Evolutionary conservation across 129 eudicot genomes (phyloP).

Genomic region (Flaveria bidentis): DNA sequence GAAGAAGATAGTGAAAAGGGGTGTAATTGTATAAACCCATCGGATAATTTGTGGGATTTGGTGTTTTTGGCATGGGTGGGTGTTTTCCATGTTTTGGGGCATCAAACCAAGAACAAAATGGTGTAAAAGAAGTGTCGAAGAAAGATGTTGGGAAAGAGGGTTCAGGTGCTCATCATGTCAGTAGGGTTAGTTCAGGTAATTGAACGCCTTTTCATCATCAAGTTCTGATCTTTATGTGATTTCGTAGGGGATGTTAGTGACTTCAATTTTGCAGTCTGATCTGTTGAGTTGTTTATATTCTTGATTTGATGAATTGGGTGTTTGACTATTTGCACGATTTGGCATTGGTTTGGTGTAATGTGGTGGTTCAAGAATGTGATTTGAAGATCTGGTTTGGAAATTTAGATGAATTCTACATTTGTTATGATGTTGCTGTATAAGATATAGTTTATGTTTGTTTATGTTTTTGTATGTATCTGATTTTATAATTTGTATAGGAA

Average conservation of each 20-base stretch:
- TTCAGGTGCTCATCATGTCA: slow-evolving; percentile 55
- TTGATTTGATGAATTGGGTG: slow-evolving; percentile 30
- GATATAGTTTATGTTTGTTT: background rate
- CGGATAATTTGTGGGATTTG: slow-evolving; percentile 35
- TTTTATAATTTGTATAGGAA: slow-evolving; percentile 43
- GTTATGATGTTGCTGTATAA: background rate
- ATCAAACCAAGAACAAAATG: slow-evolving; percentile 51
- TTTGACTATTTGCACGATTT: slow-evolving; percentile 7
- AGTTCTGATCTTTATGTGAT: background rate
- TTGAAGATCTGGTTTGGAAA: slow-evolving; percentile 29
- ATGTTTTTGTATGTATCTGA: background rate
- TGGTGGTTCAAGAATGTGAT: slow-evolving; percentile 23
- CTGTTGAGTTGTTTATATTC: slow-evolving; percentile 29
- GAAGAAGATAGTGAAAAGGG: slow-evolving; percentile 7
- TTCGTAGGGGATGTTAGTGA: background rate
- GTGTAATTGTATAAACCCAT: slow-evolving; percentile 12
- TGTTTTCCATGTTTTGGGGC: slow-evolving; percentile 87
- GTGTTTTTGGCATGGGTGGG: slow-evolving; percentile 72
- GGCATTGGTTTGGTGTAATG: slow-evolving; percentile 23
- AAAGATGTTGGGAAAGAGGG: slow-evolving; percentile 75
- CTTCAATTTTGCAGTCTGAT: slow-evolving; percentile 35
- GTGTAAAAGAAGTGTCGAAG: slow-evolving; percentile 62
- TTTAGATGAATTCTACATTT: slow-evolving; percentile 4
- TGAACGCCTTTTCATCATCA: slow-evolving; percentile 1
- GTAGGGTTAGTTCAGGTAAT: slow-evolving; percentile 78